Evolutionary conservation across 805 yeast species (phyloP).

Genomic region (Candida sonorensis): DNA sequence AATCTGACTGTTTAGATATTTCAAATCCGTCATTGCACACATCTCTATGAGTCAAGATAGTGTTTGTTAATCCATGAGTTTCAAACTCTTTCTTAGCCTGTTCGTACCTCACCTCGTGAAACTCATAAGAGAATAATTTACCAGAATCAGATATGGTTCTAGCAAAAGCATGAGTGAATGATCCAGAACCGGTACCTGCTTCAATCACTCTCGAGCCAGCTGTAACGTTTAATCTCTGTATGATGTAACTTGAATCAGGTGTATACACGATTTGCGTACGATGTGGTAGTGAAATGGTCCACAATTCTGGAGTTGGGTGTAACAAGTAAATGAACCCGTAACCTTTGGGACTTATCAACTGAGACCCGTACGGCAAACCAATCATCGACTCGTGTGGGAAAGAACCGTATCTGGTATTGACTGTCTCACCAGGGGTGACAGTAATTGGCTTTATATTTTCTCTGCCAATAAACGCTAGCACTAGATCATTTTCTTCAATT

Average conservation of each 20-base stretch:
- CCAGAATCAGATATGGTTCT: constrained; percentile 64
- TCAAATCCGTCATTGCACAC: constrained; percentile 86
- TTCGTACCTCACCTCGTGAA: constrained; percentile 74
- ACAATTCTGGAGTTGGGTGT: constrained; percentile 90
- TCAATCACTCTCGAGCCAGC: constrained; percentile 81
- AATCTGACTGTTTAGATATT: no score
- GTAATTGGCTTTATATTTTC: constrained; percentile 70
- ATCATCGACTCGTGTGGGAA: constrained; percentile 83
- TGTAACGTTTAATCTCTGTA: constrained; percentile 69
- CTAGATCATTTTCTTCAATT: constrained; percentile 84
- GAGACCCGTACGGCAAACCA: constrained; percentile 77
- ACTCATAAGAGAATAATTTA: constrained; percentile 76
- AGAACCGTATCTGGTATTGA: constrained; percentile 85
- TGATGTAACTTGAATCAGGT: constrained; percentile 87
- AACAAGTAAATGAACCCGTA: constrained; percentile 81
- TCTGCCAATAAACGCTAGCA: constrained; percentile 79
- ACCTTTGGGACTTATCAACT: constrained; percentile 63
- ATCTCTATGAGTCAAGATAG: constrained; percentile 81
- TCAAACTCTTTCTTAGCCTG: constrained; percentile 77
- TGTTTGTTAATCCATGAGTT: constrained; percentile 56
- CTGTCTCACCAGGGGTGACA: constrained; percentile 48
- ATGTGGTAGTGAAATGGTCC: constrained; percentile 96
- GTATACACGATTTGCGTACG: constrained; percentile 97
- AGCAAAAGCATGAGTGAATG: constrained; percentile 88
- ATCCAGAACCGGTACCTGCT: constrained; percentile 98